Conservation (phyloP, 2,329 filamentous ascomycete genomes). For the Colletotrichum somersetense region DNA sequence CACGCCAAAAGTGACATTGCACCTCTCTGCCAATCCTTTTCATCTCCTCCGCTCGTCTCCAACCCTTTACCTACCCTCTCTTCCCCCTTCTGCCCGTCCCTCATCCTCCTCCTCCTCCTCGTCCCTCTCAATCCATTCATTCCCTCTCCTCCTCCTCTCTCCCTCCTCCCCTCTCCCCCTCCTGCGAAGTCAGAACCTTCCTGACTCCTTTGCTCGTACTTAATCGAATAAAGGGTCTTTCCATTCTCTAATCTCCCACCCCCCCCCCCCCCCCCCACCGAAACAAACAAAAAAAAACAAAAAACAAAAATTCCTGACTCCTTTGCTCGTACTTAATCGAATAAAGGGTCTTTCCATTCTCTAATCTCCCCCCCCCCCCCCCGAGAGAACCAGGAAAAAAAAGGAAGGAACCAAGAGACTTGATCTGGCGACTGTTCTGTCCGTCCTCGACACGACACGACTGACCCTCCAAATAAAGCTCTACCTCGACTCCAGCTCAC, state of each 20-base stretch:
- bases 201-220: slow-evolving; percentile 52
- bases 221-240: slow-evolving; percentile 44
- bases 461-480: slow-evolving; percentile 26
- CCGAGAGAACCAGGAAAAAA: slow-evolving; percentile 43
- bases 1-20: slow-evolving; percentile 1
- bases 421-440: slow-evolving; percentile 44
- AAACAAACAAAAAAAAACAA: too few relatives aligned
- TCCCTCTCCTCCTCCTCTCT: slow-evolving; percentile 69
- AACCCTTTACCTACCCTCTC: slow-evolving; percentile 60
- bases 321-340: slow-evolving; percentile 46
- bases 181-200: slow-evolving; percentile 59
- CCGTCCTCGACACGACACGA: background rate
- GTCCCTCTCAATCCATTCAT: slow-evolving; percentile 64
- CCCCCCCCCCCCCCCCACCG: too few relatives aligned
- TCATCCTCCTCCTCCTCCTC: slow-evolving; percentile 52
- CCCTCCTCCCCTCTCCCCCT: slow-evolving; percentile 43
- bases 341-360: slow-evolving; percentile 43
- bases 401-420: slow-evolving; percentile 43
- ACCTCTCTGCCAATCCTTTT: slow-evolving; percentile 65
- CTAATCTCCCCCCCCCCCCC: slow-evolving; percentile 6
- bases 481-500: slow-evolving; percentile 23
- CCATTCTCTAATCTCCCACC: slow-evolving; percentile 38
- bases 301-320: slow-evolving; percentile 63
- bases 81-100: slow-evolving; percentile 52
- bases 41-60: slow-evolving; percentile 66